These are phyloP conservation scores for Protomyces macrosporus DNA, from an alignment of 1,139 yeast genomes.

Conservation along the genomic window DNA sequence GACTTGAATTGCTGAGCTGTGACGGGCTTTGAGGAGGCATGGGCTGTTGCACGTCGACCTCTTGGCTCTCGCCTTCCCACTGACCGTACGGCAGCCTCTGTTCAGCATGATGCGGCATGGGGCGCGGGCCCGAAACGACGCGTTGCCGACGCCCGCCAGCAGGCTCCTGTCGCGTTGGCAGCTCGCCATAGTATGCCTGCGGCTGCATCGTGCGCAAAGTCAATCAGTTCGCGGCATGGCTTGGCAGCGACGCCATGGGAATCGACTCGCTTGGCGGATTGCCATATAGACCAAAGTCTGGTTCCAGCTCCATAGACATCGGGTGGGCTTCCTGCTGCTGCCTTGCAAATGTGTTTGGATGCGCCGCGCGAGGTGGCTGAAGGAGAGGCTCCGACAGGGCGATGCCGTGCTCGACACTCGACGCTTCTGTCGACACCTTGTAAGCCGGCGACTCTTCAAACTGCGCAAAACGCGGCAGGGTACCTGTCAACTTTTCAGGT, in stretches of 20 bases:
- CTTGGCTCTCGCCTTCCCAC: neutral
- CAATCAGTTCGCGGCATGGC: too few relatives aligned
- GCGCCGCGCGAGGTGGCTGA: too few relatives aligned
- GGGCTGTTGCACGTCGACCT: neutral
- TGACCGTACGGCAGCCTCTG: slow-evolving; percentile 6
- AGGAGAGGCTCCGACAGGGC: neutral
- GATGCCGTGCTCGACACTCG: neutral
- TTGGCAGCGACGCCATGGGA: too few relatives aligned
- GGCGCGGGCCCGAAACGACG: slow-evolving; percentile 17
- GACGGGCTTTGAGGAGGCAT: slow-evolving; percentile 16
- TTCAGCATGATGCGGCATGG: slow-evolving; percentile 14
- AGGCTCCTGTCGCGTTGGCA: neutral
- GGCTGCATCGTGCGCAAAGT: too few relatives aligned
- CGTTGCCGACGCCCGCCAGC: neutral
- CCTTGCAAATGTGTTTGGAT: too few relatives aligned
- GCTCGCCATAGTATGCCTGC: neutral
- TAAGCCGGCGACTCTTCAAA: slow-evolving; percentile 3
- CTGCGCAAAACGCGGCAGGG: slow-evolving; percentile 14
- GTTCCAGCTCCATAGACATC: too few relatives aligned
- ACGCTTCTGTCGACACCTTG: neutral
- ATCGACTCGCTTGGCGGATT: too few relatives aligned
- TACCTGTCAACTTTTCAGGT: slow-evolving; percentile 12
- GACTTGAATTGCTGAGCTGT: slow-evolving; percentile 7
- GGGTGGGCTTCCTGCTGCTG: too few relatives aligned
- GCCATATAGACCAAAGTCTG: too few relatives aligned